Evolutionary conservation across 2,329 filamentous ascomycete genomes (phyloP).

Genomic region (Neofusicoccum ribis): DNA sequence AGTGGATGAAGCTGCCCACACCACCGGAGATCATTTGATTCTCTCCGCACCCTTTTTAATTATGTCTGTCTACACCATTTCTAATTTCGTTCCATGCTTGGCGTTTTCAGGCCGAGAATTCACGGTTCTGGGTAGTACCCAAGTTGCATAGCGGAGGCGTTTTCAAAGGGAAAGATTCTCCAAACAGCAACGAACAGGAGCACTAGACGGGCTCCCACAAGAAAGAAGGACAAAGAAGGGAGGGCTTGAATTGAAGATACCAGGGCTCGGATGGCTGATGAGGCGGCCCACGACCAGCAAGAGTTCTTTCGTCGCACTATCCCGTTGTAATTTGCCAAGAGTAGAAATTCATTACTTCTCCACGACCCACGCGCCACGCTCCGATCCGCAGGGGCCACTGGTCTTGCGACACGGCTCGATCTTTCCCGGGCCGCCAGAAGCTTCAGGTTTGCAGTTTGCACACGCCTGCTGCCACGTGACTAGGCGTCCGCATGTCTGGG

Average conservation of each 20-base stretch:
- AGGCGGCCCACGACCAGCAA: slow-evolving; percentile 8
- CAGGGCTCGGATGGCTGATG: background rate
- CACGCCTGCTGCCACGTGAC: too few relatives aligned
- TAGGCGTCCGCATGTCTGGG: too few relatives aligned
- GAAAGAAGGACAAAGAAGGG: background rate
- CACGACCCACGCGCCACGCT: background rate
- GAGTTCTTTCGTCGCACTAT: background rate
- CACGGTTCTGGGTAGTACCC: background rate
- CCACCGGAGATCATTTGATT: slow-evolving; percentile 23
- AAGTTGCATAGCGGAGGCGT: slow-evolving; percentile 12
- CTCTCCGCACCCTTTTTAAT: background rate
- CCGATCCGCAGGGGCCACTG: background rate
- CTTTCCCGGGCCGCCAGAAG: background rate
- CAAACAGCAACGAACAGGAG: background rate
- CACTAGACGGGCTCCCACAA: background rate
- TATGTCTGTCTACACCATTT: background rate
- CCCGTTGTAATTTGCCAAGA: background rate
- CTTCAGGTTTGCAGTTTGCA: too few relatives aligned
- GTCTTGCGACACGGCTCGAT: background rate
- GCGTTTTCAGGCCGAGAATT: slow-evolving; percentile 3
- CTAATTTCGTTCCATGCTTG: background rate
- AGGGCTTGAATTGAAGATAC: background rate
- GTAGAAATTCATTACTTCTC: background rate
- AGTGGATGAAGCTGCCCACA: slow-evolving; percentile 34
- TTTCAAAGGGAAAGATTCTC: background rate